Evolutionary conservation across 2,329 filamentous ascomycete species (phyloP).

Genomic region (Cryphonectria naterciae): DNA sequence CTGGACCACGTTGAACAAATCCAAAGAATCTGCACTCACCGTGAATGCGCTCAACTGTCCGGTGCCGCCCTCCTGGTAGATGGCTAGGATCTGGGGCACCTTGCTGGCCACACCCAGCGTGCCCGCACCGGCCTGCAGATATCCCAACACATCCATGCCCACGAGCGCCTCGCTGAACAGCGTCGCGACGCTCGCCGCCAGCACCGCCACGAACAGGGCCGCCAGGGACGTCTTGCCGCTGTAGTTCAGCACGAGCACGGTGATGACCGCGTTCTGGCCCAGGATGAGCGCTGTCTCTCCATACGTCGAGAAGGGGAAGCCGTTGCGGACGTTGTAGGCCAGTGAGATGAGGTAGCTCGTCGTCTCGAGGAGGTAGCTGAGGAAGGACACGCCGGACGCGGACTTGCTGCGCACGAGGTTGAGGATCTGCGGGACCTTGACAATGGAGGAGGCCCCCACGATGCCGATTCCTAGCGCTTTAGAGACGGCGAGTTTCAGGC

Average conservation of each 20-base stretch:
- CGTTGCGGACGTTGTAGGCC: slow-evolving; percentile 88
- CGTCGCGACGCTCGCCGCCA: slow-evolving; percentile 70
- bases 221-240: slow-evolving; percentile 70
- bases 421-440: slow-evolving; percentile 96
- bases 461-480: slow-evolving; percentile 94
- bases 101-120: slow-evolving; percentile 86
- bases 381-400: slow-evolving; percentile 82
- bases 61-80: slow-evolving; percentile 83
- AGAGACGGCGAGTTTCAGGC: slow-evolving; percentile 86
- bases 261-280: slow-evolving; percentile 89
- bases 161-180: slow-evolving; percentile 71
- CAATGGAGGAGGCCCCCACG: slow-evolving; percentile 84
- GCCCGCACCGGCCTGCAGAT: slow-evolving; percentile 84
- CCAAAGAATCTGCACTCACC: slow-evolving; percentile 58
- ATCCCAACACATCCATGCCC: slow-evolving; percentile 68
- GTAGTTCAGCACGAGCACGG: slow-evolving; percentile 83
- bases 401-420: slow-evolving; percentile 85
- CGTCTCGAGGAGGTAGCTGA: slow-evolving; percentile 92
- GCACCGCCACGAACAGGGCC: slow-evolving; percentile 75
- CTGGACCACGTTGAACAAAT: not conserved
- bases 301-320: slow-evolving; percentile 94
- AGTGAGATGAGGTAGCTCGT: slow-evolving; percentile 84
- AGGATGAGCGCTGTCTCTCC: slow-evolving; percentile 93
- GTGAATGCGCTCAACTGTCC: slow-evolving; percentile 97
- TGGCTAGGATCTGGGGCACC: slow-evolving; percentile 87